Conservation (phyloP, 805 yeast species). For the Millerozyma acaciae region DNA sequence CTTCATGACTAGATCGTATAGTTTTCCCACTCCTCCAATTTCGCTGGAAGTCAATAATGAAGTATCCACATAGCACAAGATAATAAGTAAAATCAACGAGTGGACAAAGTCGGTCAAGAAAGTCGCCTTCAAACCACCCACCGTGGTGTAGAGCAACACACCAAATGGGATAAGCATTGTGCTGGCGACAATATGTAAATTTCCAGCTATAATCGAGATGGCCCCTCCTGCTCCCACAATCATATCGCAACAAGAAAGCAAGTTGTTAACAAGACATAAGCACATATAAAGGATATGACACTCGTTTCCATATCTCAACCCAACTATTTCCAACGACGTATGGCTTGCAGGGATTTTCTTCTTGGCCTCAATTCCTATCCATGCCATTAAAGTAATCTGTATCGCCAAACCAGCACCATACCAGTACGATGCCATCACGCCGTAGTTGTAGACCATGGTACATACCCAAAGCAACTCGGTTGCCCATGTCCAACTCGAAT, state of each 20-base stretch:
- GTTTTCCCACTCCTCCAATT: conserved; percentile 25
- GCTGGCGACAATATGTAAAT: conserved; percentile 23
- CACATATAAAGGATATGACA: conserved; percentile 22
- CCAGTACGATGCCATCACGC: conserved; percentile 20
- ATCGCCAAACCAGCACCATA: conserved; percentile 25
- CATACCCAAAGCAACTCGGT: conserved; percentile 23
- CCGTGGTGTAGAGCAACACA: conserved; percentile 44
- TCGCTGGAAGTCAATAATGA: conserved; percentile 20
- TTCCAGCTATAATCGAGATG: conserved; percentile 24
- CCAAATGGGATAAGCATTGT: conserved; percentile 29
- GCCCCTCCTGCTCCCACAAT: conserved; percentile 27
- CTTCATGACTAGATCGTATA: conserved; percentile 19
- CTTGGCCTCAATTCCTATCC: conserved; percentile 24
- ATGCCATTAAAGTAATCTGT: conserved; percentile 22
- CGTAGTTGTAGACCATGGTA: conserved; percentile 24
- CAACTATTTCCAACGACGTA: conserved; percentile 27
- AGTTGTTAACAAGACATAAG: conserved; percentile 20
- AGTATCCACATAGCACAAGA: conserved; percentile 25
- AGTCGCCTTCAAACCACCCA: conserved; percentile 51
- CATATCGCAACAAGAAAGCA: conserved; percentile 24
- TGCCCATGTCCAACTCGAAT: conserved; percentile 27
- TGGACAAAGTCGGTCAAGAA: conserved; percentile 45
- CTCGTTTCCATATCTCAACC: conserved; percentile 23
- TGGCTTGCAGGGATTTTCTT: conserved; percentile 26
- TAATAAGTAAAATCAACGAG: conserved; percentile 20